phyloP scores from a whole-genome alignment of 805 yeast genomes.

The Saccharomycopsis microspora region DNA sequence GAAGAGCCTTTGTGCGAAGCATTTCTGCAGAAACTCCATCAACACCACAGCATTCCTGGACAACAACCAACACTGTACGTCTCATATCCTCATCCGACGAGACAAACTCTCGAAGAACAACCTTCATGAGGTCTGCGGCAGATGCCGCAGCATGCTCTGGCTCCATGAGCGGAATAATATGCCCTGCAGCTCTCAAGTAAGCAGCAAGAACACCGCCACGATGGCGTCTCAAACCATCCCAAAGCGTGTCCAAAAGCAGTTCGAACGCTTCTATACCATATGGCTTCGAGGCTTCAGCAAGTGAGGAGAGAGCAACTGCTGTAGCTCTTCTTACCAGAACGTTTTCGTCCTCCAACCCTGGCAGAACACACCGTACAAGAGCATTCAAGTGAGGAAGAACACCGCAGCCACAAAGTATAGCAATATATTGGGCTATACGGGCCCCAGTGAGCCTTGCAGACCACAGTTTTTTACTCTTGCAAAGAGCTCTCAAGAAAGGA shows the following conservation, averaged over 20 bases:
- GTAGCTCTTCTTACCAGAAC: slow-evolving; percentile 55
- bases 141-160: slow-evolving; percentile 72
- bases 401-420: slow-evolving; percentile 56
- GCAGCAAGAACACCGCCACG: slow-evolving; percentile 72
- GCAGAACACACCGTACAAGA: slow-evolving; percentile 48
- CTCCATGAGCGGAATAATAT: slow-evolving; percentile 77
- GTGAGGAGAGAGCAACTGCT: slow-evolving; percentile 57
- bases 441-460: slow-evolving; percentile 77
- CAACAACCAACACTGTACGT: slow-evolving; percentile 53
- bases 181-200: slow-evolving; percentile 67
- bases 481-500: slow-evolving; percentile 76
- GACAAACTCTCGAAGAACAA: slow-evolving; percentile 58
- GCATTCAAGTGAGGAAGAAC: slow-evolving; percentile 63
- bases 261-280: slow-evolving; percentile 89
- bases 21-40: slow-evolving; percentile 30
- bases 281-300: slow-evolving; percentile 78
- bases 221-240: slow-evolving; percentile 69
- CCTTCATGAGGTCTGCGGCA: slow-evolving; percentile 58
- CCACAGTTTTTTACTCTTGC: slow-evolving; percentile 68
- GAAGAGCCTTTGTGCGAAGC: slow-evolving; percentile 39
- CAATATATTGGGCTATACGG: slow-evolving; percentile 64
- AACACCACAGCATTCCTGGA: slow-evolving; percentile 47
- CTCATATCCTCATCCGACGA: slow-evolving; percentile 88
- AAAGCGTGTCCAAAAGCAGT: slow-evolving; percentile 55
- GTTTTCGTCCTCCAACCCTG: slow-evolving; percentile 56